phyloP scores from a whole-genome alignment of 2,329 filamentous ascomycete species.

The Tolypocladium album region DNA sequence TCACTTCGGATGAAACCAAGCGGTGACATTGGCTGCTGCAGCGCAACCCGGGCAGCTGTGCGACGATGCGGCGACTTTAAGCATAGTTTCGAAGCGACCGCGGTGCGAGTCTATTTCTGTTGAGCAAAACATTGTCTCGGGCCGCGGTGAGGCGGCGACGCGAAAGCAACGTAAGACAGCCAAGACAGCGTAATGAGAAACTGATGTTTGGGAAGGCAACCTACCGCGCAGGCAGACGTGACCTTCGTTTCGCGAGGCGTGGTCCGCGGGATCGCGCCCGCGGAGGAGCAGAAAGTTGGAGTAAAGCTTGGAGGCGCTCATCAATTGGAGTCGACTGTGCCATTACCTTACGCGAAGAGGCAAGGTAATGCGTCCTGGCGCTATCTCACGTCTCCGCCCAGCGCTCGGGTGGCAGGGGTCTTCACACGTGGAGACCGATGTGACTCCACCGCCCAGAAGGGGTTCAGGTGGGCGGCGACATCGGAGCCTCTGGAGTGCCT shows the following conservation, averaged over 20 bases:
- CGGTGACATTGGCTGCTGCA: neutral
- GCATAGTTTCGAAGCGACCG: neutral
- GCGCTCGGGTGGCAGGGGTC: neutral
- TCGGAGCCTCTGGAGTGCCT: neutral
- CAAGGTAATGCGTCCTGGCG: neutral
- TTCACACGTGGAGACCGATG: neutral
- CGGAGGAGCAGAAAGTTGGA: neutral
- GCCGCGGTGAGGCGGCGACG: neutral
- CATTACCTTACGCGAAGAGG: neutral
- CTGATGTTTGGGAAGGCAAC: neutral
- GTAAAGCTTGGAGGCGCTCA: neutral
- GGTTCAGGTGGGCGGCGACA: neutral
- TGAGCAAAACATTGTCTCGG: neutral
- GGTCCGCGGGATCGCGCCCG: neutral
- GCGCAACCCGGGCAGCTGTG: neutral
- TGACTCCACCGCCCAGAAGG: neutral
- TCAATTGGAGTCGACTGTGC: neutral
- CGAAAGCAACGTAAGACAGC: neutral
- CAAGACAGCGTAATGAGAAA: neutral
- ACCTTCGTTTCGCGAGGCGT: neutral
- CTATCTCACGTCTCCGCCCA: neutral
- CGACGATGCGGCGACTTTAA: neutral
- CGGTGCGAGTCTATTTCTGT: neutral
- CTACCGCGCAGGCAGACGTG: neutral
- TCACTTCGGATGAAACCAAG: neutral